Evolutionary conservation across 1,284 basidiomycete genomes (phyloP).

Genomic region (Phlebopus sp.): DNA sequence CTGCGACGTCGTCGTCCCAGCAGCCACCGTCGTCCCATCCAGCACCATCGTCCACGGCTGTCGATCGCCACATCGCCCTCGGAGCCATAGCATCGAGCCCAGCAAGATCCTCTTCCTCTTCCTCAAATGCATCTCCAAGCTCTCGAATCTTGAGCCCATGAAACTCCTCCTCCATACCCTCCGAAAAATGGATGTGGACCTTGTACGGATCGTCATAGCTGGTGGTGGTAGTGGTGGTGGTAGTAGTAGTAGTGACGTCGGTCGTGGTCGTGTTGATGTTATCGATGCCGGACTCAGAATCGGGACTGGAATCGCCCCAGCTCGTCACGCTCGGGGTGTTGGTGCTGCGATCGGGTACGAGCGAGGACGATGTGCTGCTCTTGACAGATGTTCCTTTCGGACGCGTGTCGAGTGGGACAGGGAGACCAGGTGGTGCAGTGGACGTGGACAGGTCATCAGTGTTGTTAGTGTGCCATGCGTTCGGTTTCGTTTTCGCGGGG

Average conservation of each 20-base stretch:
- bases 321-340: constrained; percentile 16
- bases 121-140: neutral
- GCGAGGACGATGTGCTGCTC: too few relatives aligned
- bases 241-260: too few relatives aligned
- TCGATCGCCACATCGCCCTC: constrained; percentile 14
- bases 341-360: constrained; percentile 5
- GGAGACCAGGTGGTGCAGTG: neutral
- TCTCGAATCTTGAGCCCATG: constrained; percentile 22
- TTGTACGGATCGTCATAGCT: constrained; percentile 24
- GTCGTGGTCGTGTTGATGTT: constrained; percentile 4
- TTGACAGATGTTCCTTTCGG: too few relatives aligned
- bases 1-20: constrained; percentile 12
- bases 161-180: constrained; percentile 29
- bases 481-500: neutral
- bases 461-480: constrained; percentile 10
- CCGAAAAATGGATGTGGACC: constrained; percentile 22
- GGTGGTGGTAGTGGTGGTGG: constrained; percentile 20
- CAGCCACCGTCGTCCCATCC: constrained; percentile 4
- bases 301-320: constrained; percentile 28
- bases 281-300: constrained; percentile 27
- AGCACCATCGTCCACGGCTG: neutral
- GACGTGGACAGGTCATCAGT: neutral
- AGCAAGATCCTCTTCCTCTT: constrained; percentile 12
- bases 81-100: constrained; percentile 28
- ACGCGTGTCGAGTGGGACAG: neutral